Percentiles rank a stretch among this genome's conserved stretches.
Conservation (phyloP, 805 yeast species). For the Metschnikowia corniflorae region DNA sequence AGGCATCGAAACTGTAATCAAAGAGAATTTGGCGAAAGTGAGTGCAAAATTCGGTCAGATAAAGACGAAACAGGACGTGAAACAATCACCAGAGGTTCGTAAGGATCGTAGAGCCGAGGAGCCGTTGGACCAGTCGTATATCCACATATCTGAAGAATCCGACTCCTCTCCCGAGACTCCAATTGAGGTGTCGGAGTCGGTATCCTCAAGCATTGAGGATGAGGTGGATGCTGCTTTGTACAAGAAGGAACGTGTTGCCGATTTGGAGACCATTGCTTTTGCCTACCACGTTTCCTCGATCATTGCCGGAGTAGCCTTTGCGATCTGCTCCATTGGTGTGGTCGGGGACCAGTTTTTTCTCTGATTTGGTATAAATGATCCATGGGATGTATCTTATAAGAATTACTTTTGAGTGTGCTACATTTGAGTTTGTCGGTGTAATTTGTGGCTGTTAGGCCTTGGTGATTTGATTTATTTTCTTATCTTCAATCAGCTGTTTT, state of each 20-base stretch:
- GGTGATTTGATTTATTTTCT: too few relatives aligned
- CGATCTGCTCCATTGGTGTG: conserved; percentile 52
- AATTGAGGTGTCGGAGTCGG: conserved; percentile 8
- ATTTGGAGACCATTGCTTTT: conserved; percentile 30
- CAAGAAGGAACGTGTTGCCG: conserved; percentile 33
- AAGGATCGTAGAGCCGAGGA: conserved; percentile 14
- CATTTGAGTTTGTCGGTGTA: too few relatives aligned
- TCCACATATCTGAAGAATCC: conserved; percentile 40
- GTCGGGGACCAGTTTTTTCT: conserved; percentile 45
- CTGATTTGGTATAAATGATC: too few relatives aligned
- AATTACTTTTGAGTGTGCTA: too few relatives aligned
- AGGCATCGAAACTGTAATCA: background rate
- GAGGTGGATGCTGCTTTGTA: conserved; percentile 42
- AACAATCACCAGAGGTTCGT: background rate
- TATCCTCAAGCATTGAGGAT: conserved; percentile 28
- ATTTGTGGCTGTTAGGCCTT: too few relatives aligned
- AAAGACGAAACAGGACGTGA: background rate
- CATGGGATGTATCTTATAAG: too few relatives aligned
- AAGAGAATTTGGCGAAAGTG: conserved; percentile 1
- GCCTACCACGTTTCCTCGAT: conserved; percentile 41
- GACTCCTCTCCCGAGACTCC: conserved; percentile 29
- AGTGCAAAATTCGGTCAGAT: background rate
- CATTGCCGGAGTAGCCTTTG: conserved; percentile 44
- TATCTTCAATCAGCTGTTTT: too few relatives aligned
- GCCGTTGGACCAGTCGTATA: conserved; percentile 37